These are phyloP conservation scores for Phytophthora foliorum DNA, from an alignment of 352 stramenopile species.

Conservation along the genomic window DNA sequence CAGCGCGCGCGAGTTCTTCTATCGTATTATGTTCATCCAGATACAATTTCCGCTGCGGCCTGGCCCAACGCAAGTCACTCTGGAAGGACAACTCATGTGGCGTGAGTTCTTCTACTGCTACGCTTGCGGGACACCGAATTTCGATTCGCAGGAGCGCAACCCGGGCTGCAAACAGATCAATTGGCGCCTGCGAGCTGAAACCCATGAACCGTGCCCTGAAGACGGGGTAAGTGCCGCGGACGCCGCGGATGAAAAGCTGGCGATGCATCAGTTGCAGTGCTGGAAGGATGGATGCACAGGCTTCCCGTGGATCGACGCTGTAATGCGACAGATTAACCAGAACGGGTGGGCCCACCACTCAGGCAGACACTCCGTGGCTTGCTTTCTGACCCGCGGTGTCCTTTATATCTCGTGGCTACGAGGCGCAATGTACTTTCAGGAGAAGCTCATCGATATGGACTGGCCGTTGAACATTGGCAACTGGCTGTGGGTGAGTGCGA, in stretches of 20 bases:
- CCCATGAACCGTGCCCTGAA: slow-evolving; percentile 29
- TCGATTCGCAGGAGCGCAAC: slow-evolving; percentile 93
- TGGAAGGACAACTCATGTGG: slow-evolving; percentile 97
- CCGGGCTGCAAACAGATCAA: slow-evolving; percentile 85
- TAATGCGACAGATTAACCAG: slow-evolving; percentile 93
- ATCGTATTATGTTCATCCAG: slow-evolving; percentile 87
- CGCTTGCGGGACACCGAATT: slow-evolving; percentile 72
- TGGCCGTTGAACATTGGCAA: slow-evolving; percentile 98
- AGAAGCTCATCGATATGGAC: slow-evolving; percentile 96
- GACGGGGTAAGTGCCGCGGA: slow-evolving; percentile 8
- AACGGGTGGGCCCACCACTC: slow-evolving; percentile 91
- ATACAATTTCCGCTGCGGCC: slow-evolving; percentile 90
- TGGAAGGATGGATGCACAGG: slow-evolving; percentile 96
- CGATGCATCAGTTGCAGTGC: slow-evolving; percentile 64
- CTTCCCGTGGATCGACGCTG: slow-evolving; percentile 98
- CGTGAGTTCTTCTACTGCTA: slow-evolving; percentile 95
- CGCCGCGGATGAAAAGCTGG: slow-evolving; percentile 52
- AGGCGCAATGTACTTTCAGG: slow-evolving; percentile 91
- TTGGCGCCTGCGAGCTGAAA: slow-evolving; percentile 56
- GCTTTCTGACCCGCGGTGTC: slow-evolving; percentile 97
- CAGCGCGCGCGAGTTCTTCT: slow-evolving; percentile 79
- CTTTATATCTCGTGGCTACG: slow-evolving; percentile 95
- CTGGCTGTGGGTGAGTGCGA: slow-evolving; percentile 97
- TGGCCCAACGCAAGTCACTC: slow-evolving; percentile 84
- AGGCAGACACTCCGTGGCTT: slow-evolving; percentile 94